These are phyloP conservation scores for Eutrema salsugineum DNA, from an alignment of 441 rosid species.

Conservation along the genomic window DNA sequence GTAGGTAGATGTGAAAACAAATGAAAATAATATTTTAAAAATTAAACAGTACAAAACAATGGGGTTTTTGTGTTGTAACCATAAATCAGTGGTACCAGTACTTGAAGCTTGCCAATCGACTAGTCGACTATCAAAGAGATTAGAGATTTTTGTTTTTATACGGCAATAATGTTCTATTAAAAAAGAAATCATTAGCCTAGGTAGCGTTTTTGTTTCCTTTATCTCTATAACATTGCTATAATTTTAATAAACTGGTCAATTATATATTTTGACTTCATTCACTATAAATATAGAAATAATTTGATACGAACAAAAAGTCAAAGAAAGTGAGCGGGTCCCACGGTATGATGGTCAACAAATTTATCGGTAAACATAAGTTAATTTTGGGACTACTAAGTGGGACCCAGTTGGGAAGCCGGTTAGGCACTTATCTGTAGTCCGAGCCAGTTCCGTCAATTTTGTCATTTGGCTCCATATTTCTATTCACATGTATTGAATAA, in stretches of 20 bases:
- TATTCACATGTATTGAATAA: too few relatives aligned
- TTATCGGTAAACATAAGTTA: neutral
- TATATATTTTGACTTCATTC: too few relatives aligned
- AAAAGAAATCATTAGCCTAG: neutral
- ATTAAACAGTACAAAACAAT: neutral
- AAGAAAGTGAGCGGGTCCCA: constrained; percentile 1
- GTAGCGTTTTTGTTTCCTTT: neutral
- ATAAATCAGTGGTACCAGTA: neutral
- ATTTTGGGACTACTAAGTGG: neutral
- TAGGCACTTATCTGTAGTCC: neutral
- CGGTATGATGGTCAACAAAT: neutral
- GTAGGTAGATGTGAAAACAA: neutral
- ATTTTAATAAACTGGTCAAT: too few relatives aligned
- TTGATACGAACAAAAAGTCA: neutral
- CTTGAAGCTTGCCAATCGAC: neutral
- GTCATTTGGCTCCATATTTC: neutral
- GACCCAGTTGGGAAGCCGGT: neutral
- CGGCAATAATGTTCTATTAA: too few relatives aligned
- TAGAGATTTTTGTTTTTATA: neutral
- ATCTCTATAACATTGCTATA: too few relatives aligned
- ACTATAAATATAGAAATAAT: too few relatives aligned
- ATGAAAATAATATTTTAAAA: neutral
- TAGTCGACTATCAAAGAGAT: neutral
- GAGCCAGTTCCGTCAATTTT: neutral
- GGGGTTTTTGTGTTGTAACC: neutral